Conservation (phyloP, 768 basidiomycete species). For the Postia placenta region DNA sequence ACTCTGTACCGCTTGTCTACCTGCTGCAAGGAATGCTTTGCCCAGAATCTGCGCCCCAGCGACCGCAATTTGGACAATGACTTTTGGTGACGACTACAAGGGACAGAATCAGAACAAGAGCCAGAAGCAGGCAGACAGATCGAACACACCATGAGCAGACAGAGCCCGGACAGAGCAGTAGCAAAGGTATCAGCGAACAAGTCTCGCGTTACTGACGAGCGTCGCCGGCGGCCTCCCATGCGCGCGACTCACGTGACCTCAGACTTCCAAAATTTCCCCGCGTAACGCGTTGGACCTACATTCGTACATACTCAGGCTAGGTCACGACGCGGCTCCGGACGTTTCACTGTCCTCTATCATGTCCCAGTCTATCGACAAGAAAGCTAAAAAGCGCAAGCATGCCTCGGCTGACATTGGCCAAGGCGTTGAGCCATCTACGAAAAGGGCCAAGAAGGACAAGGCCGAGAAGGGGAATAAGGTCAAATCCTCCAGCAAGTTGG, state of each 20-base stretch:
- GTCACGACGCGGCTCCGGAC: background rate
- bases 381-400: constrained; percentile 48
- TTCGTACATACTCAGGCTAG: background rate
- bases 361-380: constrained; percentile 17
- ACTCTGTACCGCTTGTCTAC: constrained; percentile 92
- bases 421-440: constrained; percentile 24
- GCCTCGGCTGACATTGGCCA: constrained; percentile 15
- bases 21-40: constrained; percentile 87
- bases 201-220: too few relatives aligned
- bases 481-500: constrained; percentile 15
- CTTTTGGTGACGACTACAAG: constrained; percentile 69
- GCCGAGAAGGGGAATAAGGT: constrained; percentile 19
- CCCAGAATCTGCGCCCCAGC: constrained; percentile 80
- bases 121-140: background rate
- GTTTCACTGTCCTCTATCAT: constrained; percentile 6
- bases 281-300: constrained; percentile 1
- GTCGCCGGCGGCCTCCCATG: background rate
- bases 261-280: constrained; percentile 17
- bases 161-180: too few relatives aligned
- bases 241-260: constrained; percentile 1
- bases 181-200: too few relatives aligned
- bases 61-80: constrained; percentile 73
- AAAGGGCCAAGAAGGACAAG: constrained; percentile 27
- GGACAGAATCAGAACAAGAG: background rate
- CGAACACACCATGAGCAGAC: background rate